Conservation (phyloP, 208 protist genomes). For the Crithidia fasciculata region DNA sequence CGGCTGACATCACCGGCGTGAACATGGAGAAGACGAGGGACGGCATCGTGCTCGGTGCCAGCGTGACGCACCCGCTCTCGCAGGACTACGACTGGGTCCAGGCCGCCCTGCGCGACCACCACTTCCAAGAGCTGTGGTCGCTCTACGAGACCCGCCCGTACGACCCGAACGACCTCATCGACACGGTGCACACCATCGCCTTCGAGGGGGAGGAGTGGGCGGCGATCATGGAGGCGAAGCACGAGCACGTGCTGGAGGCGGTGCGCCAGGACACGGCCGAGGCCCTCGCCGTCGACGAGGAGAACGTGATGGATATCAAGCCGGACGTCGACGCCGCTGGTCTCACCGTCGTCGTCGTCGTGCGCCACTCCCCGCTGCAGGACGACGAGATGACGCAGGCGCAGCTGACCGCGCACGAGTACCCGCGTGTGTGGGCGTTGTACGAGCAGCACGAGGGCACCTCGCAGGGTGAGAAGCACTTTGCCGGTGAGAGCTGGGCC, state of each 20-base stretch:
- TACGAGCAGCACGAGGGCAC: slow-evolving; percentile 41
- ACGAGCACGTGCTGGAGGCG: slow-evolving; percentile 34
- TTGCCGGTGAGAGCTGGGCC: slow-evolving; percentile 48
- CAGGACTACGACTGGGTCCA: slow-evolving; percentile 30
- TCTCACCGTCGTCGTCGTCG: slow-evolving; percentile 27
- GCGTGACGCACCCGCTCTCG: slow-evolving; percentile 41
- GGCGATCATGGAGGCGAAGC: slow-evolving; percentile 30
- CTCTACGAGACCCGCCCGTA: slow-evolving; percentile 45
- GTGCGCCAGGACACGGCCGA: slow-evolving; percentile 45
- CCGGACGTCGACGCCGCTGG: slow-evolving; percentile 17
- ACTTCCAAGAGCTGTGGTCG: slow-evolving; percentile 50
- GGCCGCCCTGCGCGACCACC: slow-evolving; percentile 36
- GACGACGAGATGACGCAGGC: slow-evolving; percentile 47
- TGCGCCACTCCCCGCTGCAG: slow-evolving; percentile 47
- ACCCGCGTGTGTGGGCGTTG: slow-evolving; percentile 50
- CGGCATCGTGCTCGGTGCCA: slow-evolving; percentile 34
- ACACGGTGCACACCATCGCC: slow-evolving; percentile 45
- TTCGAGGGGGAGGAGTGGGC: slow-evolving; percentile 75
- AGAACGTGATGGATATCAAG: slow-evolving; percentile 34
- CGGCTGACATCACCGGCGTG: slow-evolving; percentile 32
- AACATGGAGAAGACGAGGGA: slow-evolving; percentile 30
- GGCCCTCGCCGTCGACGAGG: slow-evolving; percentile 33
- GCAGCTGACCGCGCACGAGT: slow-evolving; percentile 47
- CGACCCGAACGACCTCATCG: slow-evolving; percentile 39
- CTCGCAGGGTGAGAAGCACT: slow-evolving; percentile 19